These are phyloP conservation scores for Microdochium bolleyi DNA, from an alignment of 2,329 filamentous ascomycete genomes.

Conservation along the genomic window DNA sequence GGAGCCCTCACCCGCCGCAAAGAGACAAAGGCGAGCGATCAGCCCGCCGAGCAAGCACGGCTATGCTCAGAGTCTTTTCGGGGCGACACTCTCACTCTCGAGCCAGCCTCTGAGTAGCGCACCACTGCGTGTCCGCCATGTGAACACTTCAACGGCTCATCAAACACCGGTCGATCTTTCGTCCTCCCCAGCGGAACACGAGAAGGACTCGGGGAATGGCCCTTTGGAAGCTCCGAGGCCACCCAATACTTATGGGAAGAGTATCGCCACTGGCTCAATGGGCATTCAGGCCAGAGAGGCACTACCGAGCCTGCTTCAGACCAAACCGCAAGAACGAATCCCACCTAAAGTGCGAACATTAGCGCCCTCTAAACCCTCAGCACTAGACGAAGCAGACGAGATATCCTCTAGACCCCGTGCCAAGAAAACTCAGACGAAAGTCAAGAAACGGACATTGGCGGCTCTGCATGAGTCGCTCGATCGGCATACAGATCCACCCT, in stretches of 20 bases:
- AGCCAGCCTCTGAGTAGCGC: constrained; percentile 24
- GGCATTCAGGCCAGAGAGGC: background rate
- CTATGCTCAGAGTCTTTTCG: constrained; percentile 43
- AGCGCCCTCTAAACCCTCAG: background rate
- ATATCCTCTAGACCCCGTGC: background rate
- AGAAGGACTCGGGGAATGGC: background rate
- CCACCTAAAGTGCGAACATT: background rate
- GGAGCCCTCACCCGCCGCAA: constrained; percentile 22
- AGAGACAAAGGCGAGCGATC: constrained; percentile 29
- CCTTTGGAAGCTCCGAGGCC: background rate
- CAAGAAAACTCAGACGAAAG: background rate
- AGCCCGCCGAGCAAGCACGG: constrained; percentile 34
- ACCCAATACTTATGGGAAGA: background rate
- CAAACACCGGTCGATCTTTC: no score
- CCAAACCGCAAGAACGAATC: background rate
- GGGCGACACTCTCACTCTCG: constrained; percentile 35
- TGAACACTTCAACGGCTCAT: constrained; percentile 1
- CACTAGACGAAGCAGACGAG: background rate
- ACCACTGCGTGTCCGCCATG: constrained; percentile 11
- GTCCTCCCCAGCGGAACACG: constrained; percentile 6
- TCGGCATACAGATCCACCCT: background rate
- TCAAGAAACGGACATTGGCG: background rate
- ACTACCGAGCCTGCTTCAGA: background rate
- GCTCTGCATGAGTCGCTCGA: background rate
- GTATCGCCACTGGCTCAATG: background rate